Base-by-base conservation (phyloP, 108 stramenopile genomes). In the Fragilaria crotonensis region DNA sequence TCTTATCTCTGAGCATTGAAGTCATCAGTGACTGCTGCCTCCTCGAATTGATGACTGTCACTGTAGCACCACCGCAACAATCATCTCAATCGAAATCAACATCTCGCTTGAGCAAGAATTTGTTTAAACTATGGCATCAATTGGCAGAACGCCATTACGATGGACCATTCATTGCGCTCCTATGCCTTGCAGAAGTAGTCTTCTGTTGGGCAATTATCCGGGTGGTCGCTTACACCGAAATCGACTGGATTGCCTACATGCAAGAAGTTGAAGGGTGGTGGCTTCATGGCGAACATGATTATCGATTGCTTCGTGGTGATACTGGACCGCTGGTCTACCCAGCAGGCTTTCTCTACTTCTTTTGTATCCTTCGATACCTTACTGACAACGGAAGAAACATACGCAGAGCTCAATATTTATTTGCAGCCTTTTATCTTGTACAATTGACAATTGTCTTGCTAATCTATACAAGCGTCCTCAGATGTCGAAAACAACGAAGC, bases 231-330 rank as follows among this genome's bases (percentile, higher is more conserved):
- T 95, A 99, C 76, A 99, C 98, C 5, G 98, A 99, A 74, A 99
- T 99, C 62, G 98, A 99, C 67, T 99, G 95, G 94, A 55, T 70
- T 27, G 96, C 98, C 4, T 99, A 99, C 79, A 97, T 99, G 96
- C 83, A 97, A 77, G 94, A 99, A 73, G 96, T 97, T 30, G 55
- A 54, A n/a, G 57, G 59, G 46, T 61, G 59, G 65, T 66, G 64
- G 69, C n/a, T 75, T 30, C 71, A 77, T 25, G 96, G 96, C 20
- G 93, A 97, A 53, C 65, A 74, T 3, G 77, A 99, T 66, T 99
- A 99, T 72, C 61, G 61, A 14, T 77, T 93, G 30, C 81, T 99
- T 26, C 62, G 79, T 22, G 98, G 98, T 30, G 81, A 70, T 36
- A 97, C 96, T 4, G 98, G 98, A 1, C 96, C 98, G 21, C 70